Evolutionary conservation across 139 green algal genomes (phyloP).

Genomic region (Ettlia oleoabundans): DNA sequence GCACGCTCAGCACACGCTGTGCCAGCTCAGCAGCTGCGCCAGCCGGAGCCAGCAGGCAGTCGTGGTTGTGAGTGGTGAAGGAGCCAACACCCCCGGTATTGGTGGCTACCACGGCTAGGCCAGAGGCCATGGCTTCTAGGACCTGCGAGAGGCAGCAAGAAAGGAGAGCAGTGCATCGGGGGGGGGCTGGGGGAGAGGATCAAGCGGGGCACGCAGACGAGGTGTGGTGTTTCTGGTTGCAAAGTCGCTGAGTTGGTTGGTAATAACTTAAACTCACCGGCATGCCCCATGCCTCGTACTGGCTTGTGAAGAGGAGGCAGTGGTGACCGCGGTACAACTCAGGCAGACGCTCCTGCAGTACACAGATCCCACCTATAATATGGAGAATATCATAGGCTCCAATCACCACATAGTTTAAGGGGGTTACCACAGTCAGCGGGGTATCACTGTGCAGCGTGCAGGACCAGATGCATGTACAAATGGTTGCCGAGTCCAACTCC

Average conservation of each 20-base stretch:
- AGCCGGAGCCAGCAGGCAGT: constrained; percentile 65
- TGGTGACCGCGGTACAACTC: constrained; percentile 69
- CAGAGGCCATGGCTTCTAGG: constrained; percentile 74
- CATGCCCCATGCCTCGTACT: constrained; percentile 81
- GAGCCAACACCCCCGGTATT: constrained; percentile 61
- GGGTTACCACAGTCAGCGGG: too few species aligned
- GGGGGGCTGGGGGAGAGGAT: not conserved
- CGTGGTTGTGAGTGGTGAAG: constrained; percentile 59
- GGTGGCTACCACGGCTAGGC: constrained; percentile 67
- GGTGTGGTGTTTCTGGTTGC: too few species aligned
- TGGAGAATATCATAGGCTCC: too few species aligned
- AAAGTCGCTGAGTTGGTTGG: too few species aligned
- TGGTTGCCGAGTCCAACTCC: too few species aligned
- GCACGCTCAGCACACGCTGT: constrained; percentile 22
- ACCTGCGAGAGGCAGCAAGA: not conserved
- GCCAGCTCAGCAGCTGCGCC: not conserved
- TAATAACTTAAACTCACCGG: constrained; percentile 61
- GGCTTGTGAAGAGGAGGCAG: constrained; percentile 68
- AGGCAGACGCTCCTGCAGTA: constrained; percentile 62
- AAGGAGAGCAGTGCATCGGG: not conserved
- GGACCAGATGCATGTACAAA: too few species aligned
- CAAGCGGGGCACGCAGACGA: too few species aligned
- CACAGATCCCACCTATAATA: too few species aligned
- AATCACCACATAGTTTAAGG: too few species aligned
- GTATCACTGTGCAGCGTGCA: too few species aligned